These are phyloP conservation scores for Solanum hybrid DNA, from an alignment of 305 asterid species.

Conservation along the genomic window DNA sequence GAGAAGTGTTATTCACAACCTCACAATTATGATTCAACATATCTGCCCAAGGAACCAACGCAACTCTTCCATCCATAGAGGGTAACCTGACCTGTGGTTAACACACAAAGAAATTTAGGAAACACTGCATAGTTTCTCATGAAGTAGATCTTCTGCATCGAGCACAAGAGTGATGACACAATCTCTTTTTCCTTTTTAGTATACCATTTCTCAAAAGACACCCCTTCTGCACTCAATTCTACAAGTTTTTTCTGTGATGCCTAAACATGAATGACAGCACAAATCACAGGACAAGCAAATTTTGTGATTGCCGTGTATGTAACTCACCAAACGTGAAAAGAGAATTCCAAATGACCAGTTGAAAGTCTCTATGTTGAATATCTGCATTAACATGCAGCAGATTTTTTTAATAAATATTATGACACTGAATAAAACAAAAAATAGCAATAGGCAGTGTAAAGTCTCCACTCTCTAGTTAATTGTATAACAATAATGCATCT, in stretches of 20 bases:
- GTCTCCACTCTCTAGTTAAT: background rate
- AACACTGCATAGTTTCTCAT: background rate
- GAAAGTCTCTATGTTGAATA: slow-evolving; percentile 74
- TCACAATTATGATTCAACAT: slow-evolving; percentile 90
- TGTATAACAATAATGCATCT: background rate
- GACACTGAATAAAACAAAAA: background rate
- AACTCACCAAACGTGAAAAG: slow-evolving; percentile 92
- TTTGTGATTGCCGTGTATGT: background rate
- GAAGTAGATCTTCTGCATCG: background rate
- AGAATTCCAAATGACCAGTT: slow-evolving; percentile 94
- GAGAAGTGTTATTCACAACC: slow-evolving; percentile 26
- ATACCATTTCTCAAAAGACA: background rate
- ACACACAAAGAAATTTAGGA: background rate
- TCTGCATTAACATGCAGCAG: slow-evolving; percentile 36
- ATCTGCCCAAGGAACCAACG: slow-evolving; percentile 98
- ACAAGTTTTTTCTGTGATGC: background rate
- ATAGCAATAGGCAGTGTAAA: background rate
- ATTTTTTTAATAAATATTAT: background rate
- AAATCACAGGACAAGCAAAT: background rate
- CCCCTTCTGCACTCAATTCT: background rate
- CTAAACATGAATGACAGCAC: background rate
- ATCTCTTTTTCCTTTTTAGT: background rate
- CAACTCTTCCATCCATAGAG: slow-evolving; percentile 80
- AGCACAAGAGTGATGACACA: background rate
- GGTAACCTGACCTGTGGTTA: slow-evolving; percentile 70